phyloP scores from a whole-genome alignment of 2,329 filamentous ascomycete genomes.

The Metarhizium robertsii region DNA sequence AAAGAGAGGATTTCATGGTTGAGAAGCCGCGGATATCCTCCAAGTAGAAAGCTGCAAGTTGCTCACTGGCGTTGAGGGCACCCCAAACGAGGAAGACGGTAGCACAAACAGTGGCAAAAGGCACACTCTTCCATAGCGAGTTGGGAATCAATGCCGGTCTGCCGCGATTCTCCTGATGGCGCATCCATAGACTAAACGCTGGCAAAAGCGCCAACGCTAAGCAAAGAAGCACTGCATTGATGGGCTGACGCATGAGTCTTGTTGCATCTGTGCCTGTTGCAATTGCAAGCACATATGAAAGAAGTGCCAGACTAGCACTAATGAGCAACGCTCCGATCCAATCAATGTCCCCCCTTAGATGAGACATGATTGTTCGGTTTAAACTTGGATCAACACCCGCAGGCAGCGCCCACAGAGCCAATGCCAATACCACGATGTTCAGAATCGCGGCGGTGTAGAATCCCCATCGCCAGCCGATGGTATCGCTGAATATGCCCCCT shows the following conservation, averaged over 20 bases:
- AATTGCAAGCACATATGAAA: no score
- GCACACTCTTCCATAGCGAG: constrained; percentile 42
- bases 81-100: constrained; percentile 31
- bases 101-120: constrained; percentile 42
- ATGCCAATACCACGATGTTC: constrained; percentile 4
- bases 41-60: constrained; percentile 7
- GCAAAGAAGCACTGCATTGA: no score
- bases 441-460: constrained; percentile 21
- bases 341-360: no score
- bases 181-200: neutral
- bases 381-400: no score
- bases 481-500: constrained; percentile 12
- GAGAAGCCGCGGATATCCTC: neutral
- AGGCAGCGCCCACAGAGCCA: constrained; percentile 29
- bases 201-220: no score
- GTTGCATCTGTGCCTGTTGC: no score
- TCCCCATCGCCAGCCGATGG: constrained; percentile 30
- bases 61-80: constrained; percentile 25
- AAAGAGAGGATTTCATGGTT: neutral
- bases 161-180: constrained; percentile 29
- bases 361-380: no score
- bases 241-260: no score
- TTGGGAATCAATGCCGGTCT: constrained; percentile 49
- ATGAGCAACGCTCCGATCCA: no score
- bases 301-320: no score